Conservation (phyloP, 2,329 filamentous ascomycete genomes). For the Colletotrichum acutatum region DNA sequence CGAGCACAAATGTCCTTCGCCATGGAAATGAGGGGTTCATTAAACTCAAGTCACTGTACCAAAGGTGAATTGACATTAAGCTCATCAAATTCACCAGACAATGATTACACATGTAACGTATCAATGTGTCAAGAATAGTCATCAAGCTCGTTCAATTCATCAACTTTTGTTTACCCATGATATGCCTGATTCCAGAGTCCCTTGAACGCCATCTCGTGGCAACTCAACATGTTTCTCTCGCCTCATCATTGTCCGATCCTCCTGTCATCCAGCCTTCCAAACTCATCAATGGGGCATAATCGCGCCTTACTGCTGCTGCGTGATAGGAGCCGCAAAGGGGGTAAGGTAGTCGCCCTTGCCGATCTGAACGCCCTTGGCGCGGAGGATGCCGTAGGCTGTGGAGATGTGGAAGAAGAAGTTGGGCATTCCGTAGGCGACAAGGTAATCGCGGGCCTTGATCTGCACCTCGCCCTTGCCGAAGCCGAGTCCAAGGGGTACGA, state of each 20-base stretch:
- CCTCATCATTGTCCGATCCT: background rate
- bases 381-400: slow-evolving; percentile 66
- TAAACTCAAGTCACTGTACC: too few species aligned
- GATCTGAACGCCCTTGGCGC: slow-evolving; percentile 66
- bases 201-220: slow-evolving; percentile 20
- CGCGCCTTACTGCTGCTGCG: slow-evolving; percentile 12
- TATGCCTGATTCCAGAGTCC: background rate
- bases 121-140: background rate
- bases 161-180: background rate
- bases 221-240: slow-evolving; percentile 6
- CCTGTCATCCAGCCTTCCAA: too few species aligned
- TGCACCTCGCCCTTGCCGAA: slow-evolving; percentile 41
- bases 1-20: background rate
- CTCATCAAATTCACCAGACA: too few species aligned
- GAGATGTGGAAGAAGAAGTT: slow-evolving; percentile 71
- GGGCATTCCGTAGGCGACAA: slow-evolving; percentile 58
- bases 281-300: background rate
- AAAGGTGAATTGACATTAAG: too few species aligned
- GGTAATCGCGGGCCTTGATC: slow-evolving; percentile 50
- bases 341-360: slow-evolving; percentile 65
- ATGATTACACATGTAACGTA: too few species aligned
- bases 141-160: slow-evolving; percentile 1
- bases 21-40: background rate
- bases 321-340: slow-evolving; percentile 28
- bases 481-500: slow-evolving; percentile 38